A percentile compares a stretch with the other conserved stretches of the same genome.
Evolutionary conservation across 2,329 filamentous ascomycete genomes (phyloP).

Genomic region (Pseudocercospora pini-densiflorae): DNA sequence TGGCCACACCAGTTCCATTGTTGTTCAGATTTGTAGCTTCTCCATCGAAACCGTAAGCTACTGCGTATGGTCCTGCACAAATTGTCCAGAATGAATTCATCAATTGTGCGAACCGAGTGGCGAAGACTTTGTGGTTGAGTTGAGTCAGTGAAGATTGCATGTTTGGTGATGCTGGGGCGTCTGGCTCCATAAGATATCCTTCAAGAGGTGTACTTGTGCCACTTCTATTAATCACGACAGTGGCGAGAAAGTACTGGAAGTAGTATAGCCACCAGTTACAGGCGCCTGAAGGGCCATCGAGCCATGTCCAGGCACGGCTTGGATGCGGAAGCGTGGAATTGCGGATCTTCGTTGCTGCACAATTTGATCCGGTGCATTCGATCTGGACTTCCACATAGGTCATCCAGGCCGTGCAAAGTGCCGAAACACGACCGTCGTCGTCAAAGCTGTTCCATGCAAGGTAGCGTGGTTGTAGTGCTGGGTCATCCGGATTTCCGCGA

Average conservation of each 20-base stretch:
- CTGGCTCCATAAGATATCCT: conserved; percentile 11
- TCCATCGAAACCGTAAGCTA: background rate
- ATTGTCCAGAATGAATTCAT: conserved; percentile 7
- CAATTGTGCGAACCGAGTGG: background rate
- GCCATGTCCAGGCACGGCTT: background rate
- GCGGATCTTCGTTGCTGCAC: background rate
- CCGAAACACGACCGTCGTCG: background rate
- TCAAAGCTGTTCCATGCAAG: conserved; percentile 7
- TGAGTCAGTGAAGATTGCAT: background rate
- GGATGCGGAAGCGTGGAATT: conserved; percentile 10
- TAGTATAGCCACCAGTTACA: conserved; percentile 6
- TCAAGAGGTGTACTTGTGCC: conserved; percentile 1
- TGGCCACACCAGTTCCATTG: background rate
- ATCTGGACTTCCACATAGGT: conserved; percentile 9
- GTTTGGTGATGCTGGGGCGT: conserved; percentile 3
- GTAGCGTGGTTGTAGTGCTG: conserved; percentile 1
- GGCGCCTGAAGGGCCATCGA: background rate
- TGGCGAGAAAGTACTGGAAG: background rate
- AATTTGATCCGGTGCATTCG: background rate
- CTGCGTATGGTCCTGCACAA: conserved; percentile 2
- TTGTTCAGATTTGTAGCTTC: background rate
- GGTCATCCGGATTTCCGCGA: background rate
- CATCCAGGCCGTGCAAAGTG: conserved; percentile 8
- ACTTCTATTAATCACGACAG: background rate
- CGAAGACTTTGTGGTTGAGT: background rate